Evolutionary conservation across 2,329 filamentous ascomycete genomes (phyloP), one percentile per base, ranked within the genome.

Genomic region (Phialophora chinensis): DNA sequence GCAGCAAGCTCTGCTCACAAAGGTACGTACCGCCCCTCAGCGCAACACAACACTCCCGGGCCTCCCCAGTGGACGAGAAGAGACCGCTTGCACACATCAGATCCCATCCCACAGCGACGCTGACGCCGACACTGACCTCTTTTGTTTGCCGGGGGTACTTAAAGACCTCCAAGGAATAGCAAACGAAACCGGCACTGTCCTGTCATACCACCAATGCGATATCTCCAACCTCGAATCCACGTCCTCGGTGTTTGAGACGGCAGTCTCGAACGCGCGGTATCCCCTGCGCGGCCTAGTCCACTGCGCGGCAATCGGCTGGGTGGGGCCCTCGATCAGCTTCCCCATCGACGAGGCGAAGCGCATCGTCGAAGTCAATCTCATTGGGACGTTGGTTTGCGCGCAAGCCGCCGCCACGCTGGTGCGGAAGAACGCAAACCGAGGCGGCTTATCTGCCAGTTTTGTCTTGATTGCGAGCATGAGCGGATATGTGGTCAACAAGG

Each of bases 381-480:
- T 81, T 56, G 88, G 88, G 2, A 82, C 88, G 0, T 87, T 87
- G 71, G 86, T 90, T 71, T 89, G 86, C 77, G 58, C 58, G 3
- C 50, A 66, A 33, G 63, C 63, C 17, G 63, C 58, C 4, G 63
- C 58, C 12, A 11, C 10, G 10, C 12, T 62, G 58, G 29, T 77
- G 72, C 72, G 75, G 29, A 69, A 73, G 27, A 12, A 27, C 23
- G 49, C 23, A 0, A 66, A 72, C 44, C 70, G 71, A n/a, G 49
- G 23, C 20, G 66, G 73, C 49, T 71, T 71, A 23, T 29, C 31
- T n/a, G 90, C 90, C n/a, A 90, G 87, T 76, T 91, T 94, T 77
- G 87, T 94, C 71, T 88, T 88, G 27, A 94, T 91, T 6, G 89
- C 91, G 0, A 90, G 87, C 66, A 93, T 94, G 86, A 44, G 38